These are phyloP conservation scores for Cladosporium sp. DNA, from an alignment of 2,329 filamentous ascomycete species.

Conservation along the genomic window DNA sequence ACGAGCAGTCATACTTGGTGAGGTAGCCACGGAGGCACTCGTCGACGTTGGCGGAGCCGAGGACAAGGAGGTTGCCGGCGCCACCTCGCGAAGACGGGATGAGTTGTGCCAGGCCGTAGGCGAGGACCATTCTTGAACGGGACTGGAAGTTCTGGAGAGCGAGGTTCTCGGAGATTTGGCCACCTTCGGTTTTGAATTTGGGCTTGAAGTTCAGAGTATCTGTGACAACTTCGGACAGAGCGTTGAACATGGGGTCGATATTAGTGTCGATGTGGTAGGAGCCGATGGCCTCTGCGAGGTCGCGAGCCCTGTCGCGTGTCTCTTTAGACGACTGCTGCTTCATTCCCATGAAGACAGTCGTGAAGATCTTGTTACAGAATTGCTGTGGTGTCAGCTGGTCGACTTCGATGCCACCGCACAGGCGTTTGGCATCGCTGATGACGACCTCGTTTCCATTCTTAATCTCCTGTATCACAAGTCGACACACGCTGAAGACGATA, in stretches of 20 bases:
- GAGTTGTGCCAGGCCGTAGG: constrained; percentile 65
- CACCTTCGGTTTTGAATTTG: constrained; percentile 65
- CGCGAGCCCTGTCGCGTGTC: constrained; percentile 65
- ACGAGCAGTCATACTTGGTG: constrained; percentile 69
- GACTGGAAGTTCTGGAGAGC: constrained; percentile 70
- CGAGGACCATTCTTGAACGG: constrained; percentile 63
- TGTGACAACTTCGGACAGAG: constrained; percentile 61
- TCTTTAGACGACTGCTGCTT: constrained; percentile 64
- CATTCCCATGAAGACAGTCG: constrained; percentile 71
- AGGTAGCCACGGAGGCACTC: constrained; percentile 60
- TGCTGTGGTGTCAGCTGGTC: constrained; percentile 59
- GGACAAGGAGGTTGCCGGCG: constrained; percentile 62
- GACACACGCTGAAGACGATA: constrained; percentile 51
- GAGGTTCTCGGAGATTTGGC: constrained; percentile 59
- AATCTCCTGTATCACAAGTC: constrained; percentile 56
- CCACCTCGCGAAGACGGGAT: constrained; percentile 61
- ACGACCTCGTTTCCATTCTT: constrained; percentile 55
- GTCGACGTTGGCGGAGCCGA: constrained; percentile 68
- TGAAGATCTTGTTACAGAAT: constrained; percentile 59
- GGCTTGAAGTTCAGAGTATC: constrained; percentile 61
- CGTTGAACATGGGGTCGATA: constrained; percentile 67
- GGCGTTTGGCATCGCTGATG: constrained; percentile 53
- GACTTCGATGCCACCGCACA: constrained; percentile 49
- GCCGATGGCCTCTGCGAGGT: constrained; percentile 63
- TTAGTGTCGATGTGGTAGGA: constrained; percentile 71